phyloP scores from a whole-genome alignment of 2,329 filamentous ascomycete genomes.

The Sarocladium brachiariae region DNA sequence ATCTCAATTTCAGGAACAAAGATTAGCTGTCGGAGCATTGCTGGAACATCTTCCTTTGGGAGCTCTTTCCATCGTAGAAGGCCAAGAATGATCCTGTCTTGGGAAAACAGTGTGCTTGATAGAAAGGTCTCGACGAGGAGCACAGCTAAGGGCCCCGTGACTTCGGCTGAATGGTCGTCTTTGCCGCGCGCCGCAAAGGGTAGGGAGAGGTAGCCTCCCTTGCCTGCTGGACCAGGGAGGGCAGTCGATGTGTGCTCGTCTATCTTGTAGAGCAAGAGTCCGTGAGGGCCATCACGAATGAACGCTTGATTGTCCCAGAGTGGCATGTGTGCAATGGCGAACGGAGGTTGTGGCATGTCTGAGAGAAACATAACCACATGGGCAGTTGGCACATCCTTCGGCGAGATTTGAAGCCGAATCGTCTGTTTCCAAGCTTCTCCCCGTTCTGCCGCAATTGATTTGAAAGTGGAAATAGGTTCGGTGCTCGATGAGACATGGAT shows the following conservation, averaged over 20 bases:
- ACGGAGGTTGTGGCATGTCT: slow-evolving; percentile 79
- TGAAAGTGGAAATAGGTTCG: slow-evolving; percentile 74
- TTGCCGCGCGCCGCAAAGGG: slow-evolving; percentile 69
- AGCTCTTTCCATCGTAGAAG: slow-evolving; percentile 81
- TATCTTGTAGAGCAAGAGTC: slow-evolving; percentile 77
- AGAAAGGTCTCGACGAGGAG: slow-evolving; percentile 76
- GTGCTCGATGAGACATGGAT: slow-evolving; percentile 83
- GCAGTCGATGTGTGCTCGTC: slow-evolving; percentile 79
- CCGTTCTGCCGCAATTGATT: slow-evolving; percentile 71
- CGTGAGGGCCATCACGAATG: slow-evolving; percentile 75
- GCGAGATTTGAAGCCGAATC: slow-evolving; percentile 69
- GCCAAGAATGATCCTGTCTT: slow-evolving; percentile 79
- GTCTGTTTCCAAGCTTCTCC: slow-evolving; percentile 86
- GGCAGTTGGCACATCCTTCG: slow-evolving; percentile 71
- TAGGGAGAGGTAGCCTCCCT: slow-evolving; percentile 78
- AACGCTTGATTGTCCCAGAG: slow-evolving; percentile 92
- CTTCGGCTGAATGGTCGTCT: slow-evolving; percentile 62
- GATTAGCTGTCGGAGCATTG: slow-evolving; percentile 72
- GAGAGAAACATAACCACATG: slow-evolving; percentile 88
- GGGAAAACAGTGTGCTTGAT: slow-evolving; percentile 91
- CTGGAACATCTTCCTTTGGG: slow-evolving; percentile 62
- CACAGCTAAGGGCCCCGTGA: slow-evolving; percentile 74
- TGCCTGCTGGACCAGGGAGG: slow-evolving; percentile 56
- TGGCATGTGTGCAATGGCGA: slow-evolving; percentile 87
- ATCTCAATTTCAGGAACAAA: slow-evolving; percentile 98